A percentile compares a stretch with the other conserved stretches of the same genome.
Evolutionary conservation across 2,329 filamentous ascomycete species (phyloP).

Genomic region (Colletotrichum sp.): DNA sequence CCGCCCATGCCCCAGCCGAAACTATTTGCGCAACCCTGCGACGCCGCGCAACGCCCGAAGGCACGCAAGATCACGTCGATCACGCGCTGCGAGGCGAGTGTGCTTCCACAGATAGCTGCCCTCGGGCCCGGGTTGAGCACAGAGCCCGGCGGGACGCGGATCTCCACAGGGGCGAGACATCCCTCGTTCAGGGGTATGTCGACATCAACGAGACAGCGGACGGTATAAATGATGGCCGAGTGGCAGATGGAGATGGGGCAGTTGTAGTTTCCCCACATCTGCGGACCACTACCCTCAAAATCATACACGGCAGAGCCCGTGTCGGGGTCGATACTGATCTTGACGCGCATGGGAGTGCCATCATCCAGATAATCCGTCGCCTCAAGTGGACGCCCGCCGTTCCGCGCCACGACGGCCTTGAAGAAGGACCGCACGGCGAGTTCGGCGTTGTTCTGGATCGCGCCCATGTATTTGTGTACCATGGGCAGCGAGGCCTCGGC

Average conservation of each 20-base stretch:
- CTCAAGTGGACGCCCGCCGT: slow-evolving; percentile 1
- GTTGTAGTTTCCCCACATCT: slow-evolving; percentile 40
- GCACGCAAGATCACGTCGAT: slow-evolving; percentile 36
- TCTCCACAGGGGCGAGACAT: slow-evolving; percentile 37
- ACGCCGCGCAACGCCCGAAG: slow-evolving; percentile 28
- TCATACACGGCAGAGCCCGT: slow-evolving; percentile 39
- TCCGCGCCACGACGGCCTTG: slow-evolving; percentile 22
- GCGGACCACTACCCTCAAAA: slow-evolving; percentile 38
- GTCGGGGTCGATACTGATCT: slow-evolving; percentile 31
- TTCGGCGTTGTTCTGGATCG: slow-evolving; percentile 46
- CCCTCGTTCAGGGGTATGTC: slow-evolving; percentile 46
- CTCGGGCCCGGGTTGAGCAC: slow-evolving; percentile 37
- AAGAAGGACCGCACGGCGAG: slow-evolving; percentile 35
- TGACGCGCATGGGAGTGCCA: slow-evolving; percentile 37
- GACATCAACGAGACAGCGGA: slow-evolving; percentile 36
- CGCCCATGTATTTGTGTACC: slow-evolving; percentile 43
- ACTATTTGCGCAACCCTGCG: slow-evolving; percentile 36
- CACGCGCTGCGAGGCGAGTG: slow-evolving; percentile 44
- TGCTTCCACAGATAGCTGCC: slow-evolving; percentile 62
- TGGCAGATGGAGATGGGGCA: slow-evolving; percentile 39
- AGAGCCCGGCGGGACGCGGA: slow-evolving; percentile 33
- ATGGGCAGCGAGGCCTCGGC: slow-evolving; percentile 34
- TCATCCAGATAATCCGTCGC: slow-evolving; percentile 40
- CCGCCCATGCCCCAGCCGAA: slow-evolving; percentile 40
- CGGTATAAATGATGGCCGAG: slow-evolving; percentile 42